Percentiles rank a stretch among this genome's conserved stretches.
Conservation (phyloP, 108 stramenopile genomes). For the Cyclotella kingstonii region DNA sequence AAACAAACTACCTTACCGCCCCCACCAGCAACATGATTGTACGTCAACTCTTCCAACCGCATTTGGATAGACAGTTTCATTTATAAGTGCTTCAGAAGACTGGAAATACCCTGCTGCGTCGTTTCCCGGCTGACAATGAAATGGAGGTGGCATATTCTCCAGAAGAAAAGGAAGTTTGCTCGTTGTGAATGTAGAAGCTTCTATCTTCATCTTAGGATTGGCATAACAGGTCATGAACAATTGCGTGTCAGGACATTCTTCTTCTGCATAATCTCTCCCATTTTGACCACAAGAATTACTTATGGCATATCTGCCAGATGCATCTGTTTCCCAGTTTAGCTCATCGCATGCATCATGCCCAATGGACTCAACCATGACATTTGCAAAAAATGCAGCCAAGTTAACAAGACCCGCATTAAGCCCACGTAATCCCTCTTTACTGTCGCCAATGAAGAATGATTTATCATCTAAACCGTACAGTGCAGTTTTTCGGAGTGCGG, state of each 20-base stretch:
- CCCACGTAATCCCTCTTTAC: slow-evolving; percentile 6
- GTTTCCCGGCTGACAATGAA: slow-evolving; percentile 19
- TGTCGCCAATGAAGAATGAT: slow-evolving; percentile 19
- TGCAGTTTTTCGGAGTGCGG: slow-evolving; percentile 16
- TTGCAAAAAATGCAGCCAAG: slow-evolving; percentile 27
- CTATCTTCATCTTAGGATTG: slow-evolving; percentile 10
- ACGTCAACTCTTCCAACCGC: slow-evolving; percentile 18
- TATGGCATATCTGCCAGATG: slow-evolving; percentile 14
- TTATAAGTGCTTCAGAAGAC: background rate
- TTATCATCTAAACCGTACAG: slow-evolving; percentile 12
- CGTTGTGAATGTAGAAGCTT: slow-evolving; percentile 12
- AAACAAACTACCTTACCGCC: slow-evolving; percentile 18
- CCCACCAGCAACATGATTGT: slow-evolving; percentile 37
- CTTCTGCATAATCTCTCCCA: slow-evolving; percentile 8
- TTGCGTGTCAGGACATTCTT: slow-evolving; percentile 22
- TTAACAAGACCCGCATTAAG: slow-evolving; percentile 33
- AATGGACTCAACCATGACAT: slow-evolving; percentile 31
- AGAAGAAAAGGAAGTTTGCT: slow-evolving; percentile 15
- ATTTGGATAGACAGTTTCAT: slow-evolving; percentile 2
- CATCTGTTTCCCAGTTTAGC: slow-evolving; percentile 12
- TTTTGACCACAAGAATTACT: slow-evolving; percentile 37
- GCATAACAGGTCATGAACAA: slow-evolving; percentile 23
- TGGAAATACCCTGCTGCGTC: slow-evolving; percentile 14
- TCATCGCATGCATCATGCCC: slow-evolving; percentile 32
- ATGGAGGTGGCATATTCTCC: slow-evolving; percentile 2